Evolutionary conservation across 305 asterid species (phyloP), one percentile per base, ranked within the genome.

Genomic region (Fraxinus paxiana): DNA sequence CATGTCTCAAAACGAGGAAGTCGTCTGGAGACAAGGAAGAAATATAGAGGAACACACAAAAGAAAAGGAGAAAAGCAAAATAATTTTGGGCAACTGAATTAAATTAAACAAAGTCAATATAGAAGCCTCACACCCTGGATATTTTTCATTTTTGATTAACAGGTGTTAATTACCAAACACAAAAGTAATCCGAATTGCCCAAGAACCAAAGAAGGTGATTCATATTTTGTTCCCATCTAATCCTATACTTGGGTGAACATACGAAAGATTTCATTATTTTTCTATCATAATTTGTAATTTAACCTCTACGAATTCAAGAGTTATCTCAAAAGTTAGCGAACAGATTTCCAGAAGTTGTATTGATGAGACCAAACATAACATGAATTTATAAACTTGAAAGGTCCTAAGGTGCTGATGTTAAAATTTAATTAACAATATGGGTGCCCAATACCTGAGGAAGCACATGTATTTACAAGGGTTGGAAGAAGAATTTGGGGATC

Each of bases 401-500:
- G 6, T 63, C 34, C 5, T 63, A 24, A 10, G 17, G 30, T 67
- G 41, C 38, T 65, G 37, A 3, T 65, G 35, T 26, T 65, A 10
- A 24, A 6, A 65, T 65, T 24, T 61, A 61, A 80, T 67, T 38
- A 80, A 34, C 7, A 69, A 9, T 30, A 78, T 26, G 37, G 38
- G 28, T 46, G 74, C 65, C 34, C 31, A 79, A 79, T 90, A 94
- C 98, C 98, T 77, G 92, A 91, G 82, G 88, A 79, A 46, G 94
- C 94, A 82, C 97, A 93, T 65, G 95, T 91, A 76, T 88, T 85
- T 46, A 90, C 91, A 28, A 94, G 97, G 51, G 80, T 89, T 13
- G 97, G 92, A 76, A 94, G 96, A 80, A 94, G 98, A 79, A 86
- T 79, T 78, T 90, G 85, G 17, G 98, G 98, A 79, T 94, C 97